Percentiles rank a stretch among this genome's conserved stretches.
phyloP scores from a whole-genome alignment of 2,329 filamentous ascomycete species.

The Phaeosphaeria sp. region DNA sequence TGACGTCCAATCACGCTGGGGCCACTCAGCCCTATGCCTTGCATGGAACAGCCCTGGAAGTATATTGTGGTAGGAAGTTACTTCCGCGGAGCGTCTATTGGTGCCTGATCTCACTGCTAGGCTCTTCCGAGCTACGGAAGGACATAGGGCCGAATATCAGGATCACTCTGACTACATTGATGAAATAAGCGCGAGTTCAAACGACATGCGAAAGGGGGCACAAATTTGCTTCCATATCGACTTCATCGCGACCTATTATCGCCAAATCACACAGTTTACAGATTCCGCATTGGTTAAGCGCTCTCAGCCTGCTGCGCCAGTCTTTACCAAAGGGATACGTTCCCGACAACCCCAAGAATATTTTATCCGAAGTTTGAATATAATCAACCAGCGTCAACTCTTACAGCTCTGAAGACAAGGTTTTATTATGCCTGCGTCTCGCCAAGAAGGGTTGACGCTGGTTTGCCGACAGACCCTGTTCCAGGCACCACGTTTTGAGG shows the following conservation, averaged over 20 bases:
- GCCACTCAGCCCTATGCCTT: conserved; percentile 12
- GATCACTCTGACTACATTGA: not conserved
- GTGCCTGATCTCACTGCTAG: not conserved
- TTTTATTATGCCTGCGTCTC: not conserved
- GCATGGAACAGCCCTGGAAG: conserved; percentile 10
- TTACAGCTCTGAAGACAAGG: not conserved
- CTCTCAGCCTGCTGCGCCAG: not conserved
- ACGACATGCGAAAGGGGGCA: not conserved
- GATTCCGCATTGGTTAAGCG: not conserved
- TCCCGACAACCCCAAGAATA: not conserved
- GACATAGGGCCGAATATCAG: not conserved
- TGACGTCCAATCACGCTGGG: conserved; percentile 4
- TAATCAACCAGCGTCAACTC: not conserved
- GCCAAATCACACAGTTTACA: not conserved
- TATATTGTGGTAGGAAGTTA: conserved; percentile 2
- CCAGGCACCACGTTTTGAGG: not conserved
- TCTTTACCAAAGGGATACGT: not conserved
- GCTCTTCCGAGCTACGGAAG: conserved; percentile 4
- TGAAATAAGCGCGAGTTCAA: not conserved
- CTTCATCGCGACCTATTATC: not conserved
- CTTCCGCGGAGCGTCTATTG: conserved; percentile 6
- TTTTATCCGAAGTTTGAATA: not conserved
- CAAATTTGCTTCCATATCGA: not conserved
- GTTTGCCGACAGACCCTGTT: not conserved
- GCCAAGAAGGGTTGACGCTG: not conserved